Evolutionary conservation across 2,329 filamentous ascomycete species (phyloP).

Genomic region (Neurospora sp.): DNA sequence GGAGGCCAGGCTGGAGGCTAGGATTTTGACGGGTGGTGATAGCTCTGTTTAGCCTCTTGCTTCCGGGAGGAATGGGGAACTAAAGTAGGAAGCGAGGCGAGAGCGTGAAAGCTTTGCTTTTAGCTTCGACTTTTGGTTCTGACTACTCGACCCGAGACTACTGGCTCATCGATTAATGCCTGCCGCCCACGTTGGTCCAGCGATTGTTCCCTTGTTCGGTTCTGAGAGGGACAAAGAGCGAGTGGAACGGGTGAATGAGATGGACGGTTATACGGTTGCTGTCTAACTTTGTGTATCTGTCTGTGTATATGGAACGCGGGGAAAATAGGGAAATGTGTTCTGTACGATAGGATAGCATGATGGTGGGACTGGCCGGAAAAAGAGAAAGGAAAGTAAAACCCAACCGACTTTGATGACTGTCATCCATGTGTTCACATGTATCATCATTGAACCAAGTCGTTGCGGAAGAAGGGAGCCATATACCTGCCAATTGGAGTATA

Average conservation of each 20-base stretch:
- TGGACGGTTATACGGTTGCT: not conserved
- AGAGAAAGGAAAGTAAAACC: not conserved
- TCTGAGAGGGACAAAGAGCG: not conserved
- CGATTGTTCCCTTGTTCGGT: not conserved
- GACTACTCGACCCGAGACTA: not conserved
- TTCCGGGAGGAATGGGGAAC: not conserved
- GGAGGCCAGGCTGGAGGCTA: slow-evolving; percentile 19
- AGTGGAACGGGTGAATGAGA: not conserved
- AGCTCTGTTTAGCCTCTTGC: not conserved
- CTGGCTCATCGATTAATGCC: not conserved
- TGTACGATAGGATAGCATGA: not conserved
- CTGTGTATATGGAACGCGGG: not conserved
- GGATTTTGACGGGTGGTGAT: not conserved
- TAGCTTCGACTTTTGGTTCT: not conserved
- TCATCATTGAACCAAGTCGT: not conserved
- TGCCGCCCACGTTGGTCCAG: not conserved
- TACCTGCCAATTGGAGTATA: too few species aligned
- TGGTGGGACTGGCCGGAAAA: not conserved
- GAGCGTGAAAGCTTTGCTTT: not conserved
- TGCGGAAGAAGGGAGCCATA: not conserved
- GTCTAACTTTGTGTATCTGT: not conserved
- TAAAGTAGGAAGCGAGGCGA: not conserved
- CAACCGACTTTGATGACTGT: not conserved
- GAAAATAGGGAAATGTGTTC: not conserved
- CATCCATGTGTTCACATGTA: not conserved